Evolutionary conservation across 2,329 filamentous ascomycete genomes (phyloP).

Genomic region (Clonostachys solani): DNA sequence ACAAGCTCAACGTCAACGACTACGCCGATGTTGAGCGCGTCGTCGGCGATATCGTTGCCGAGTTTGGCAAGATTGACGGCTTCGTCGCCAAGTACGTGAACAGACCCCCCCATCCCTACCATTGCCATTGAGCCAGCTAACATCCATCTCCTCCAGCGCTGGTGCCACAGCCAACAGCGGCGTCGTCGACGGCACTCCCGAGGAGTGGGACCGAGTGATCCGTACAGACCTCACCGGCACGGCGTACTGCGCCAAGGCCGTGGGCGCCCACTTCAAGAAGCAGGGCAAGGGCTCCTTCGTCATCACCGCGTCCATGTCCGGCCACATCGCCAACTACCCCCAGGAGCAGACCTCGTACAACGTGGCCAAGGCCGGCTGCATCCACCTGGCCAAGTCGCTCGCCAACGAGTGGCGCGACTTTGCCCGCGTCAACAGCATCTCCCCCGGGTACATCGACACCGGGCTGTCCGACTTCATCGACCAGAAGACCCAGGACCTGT

Average conservation of each 20-base stretch:
- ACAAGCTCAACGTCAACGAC: constrained; percentile 43
- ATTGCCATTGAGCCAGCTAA: constrained; percentile 4
- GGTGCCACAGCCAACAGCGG: constrained; percentile 64
- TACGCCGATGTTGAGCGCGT: constrained; percentile 31
- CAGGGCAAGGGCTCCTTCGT: constrained; percentile 57
- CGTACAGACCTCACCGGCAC: constrained; percentile 59
- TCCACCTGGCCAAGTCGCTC: constrained; percentile 28
- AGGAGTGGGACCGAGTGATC: constrained; percentile 55
- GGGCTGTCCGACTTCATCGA: constrained; percentile 58
- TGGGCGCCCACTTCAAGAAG: constrained; percentile 54
- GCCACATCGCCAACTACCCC: constrained; percentile 62
- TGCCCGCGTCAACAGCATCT: constrained; percentile 56
- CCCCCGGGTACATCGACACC: constrained; percentile 59
- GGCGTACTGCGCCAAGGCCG: constrained; percentile 60
- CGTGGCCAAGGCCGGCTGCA: constrained; percentile 48
- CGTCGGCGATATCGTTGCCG: constrained; percentile 57
- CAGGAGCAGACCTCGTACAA: constrained; percentile 61
- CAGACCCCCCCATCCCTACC: background rate
- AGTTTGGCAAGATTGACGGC: constrained; percentile 66
- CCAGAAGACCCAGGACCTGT: constrained; percentile 59
- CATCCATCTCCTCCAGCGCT: constrained; percentile 28
- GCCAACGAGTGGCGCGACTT: constrained; percentile 62
- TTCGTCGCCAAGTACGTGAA: constrained; percentile 57
- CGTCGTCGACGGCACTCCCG: constrained; percentile 61
- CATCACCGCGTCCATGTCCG: constrained; percentile 61